Evolutionary conservation across 192 early-diverging fungal genomes (phyloP), one percentile per base, ranked within the genome.

Genomic region (Chytriomyces sp.): DNA sequence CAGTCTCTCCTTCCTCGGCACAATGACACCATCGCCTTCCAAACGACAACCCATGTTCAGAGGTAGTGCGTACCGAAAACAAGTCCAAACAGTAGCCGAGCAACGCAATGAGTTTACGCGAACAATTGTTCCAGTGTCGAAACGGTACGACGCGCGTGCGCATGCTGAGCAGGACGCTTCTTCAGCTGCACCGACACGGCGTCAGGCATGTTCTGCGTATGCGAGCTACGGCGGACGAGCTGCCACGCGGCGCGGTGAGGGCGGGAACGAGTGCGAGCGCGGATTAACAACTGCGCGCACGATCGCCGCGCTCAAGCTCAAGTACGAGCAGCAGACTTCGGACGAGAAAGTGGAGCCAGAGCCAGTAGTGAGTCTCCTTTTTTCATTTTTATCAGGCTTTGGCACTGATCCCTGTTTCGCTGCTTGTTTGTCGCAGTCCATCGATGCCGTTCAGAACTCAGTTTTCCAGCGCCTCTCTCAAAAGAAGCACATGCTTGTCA

Each of bases 101-200:
- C 13, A 13, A 11, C 13, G 28, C 13, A 16, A 11, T 5, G 28
- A 47, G 7, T 67, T n/a, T 47, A 67, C 13, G 35, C 45, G n/a
- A 2, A 43, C 35, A 46, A 16, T 43, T 13, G 16, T 67, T 7
- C 62, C 62, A 24, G 62, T 64, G 13, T 64, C 62, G 11, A 18
- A 28, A 5, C 16, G 62, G 28, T 64, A 64, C 28, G 62, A 64
- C 16, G 11, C 66, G 5, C 53, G 20, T 0, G 13, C 53, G 53
- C 53, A 20, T 20, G 53, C 13, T 57, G 20, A 57, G 16, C 2
- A 57, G 35, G 35, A 57, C 13, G 53, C 16, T n/a, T n/a, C 53
- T 57, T n/a, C 20, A 20, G 53, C 2, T 57, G 60, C 69, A n/a
- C 71, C 61, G 20, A 78, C 77, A 53, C 72, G 77, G 2, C 13